Evolutionary conservation across 2,329 filamentous ascomycete genomes (phyloP), one percentile per base, ranked within the genome.

Genomic region (Neurospora sp.): DNA sequence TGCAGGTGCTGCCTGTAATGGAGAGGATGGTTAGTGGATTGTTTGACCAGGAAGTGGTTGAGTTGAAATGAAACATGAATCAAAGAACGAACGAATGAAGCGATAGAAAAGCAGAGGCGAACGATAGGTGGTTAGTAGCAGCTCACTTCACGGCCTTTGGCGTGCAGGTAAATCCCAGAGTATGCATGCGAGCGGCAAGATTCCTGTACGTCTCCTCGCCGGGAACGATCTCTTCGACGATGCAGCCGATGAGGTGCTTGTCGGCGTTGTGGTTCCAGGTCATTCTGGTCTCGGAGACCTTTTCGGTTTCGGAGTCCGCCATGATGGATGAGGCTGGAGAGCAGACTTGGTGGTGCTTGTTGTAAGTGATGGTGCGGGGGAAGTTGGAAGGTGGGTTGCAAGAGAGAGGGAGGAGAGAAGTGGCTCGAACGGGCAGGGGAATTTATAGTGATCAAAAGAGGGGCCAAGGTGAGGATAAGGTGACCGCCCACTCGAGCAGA

Each of bases 1-100:
- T 80, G 79, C 0, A 80, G 71, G 23, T 80, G 79, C 74, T 80
- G 79, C 1, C 79, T 80, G 46, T 70, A 28, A 36, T 28, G 46
- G 69, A 28, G 46, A 70, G 33, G 46, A 37, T 38, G 37, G 66
- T 72, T 68, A 73, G 69, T 36, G 41, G 65, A 6, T 28, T 68
- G 67, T 67, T 39, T 66, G 46, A 1, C 33, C 1, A 17, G 12
- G 23, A 28, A 28, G 28, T 33, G 23, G 12, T 10, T 17, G 23
- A 69, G 71, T 65, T 70, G 62, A 36, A 68, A 66, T 28, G 23
- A 41, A 70, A 68, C 66, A 6, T 46, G 65, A 70, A 70, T 40
- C 11, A 28, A 52, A 8, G 5, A 12, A 70, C 38, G 38, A 72
- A 66, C 52, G 57, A 65, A 41, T 17, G 15, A 71, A 66, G 40